Percentiles rank a stretch among this genome's conserved stretches.
Evolutionary conservation across 768 basidiomycete genomes (phyloP).

Genomic region (Asterophora parasitica): DNA sequence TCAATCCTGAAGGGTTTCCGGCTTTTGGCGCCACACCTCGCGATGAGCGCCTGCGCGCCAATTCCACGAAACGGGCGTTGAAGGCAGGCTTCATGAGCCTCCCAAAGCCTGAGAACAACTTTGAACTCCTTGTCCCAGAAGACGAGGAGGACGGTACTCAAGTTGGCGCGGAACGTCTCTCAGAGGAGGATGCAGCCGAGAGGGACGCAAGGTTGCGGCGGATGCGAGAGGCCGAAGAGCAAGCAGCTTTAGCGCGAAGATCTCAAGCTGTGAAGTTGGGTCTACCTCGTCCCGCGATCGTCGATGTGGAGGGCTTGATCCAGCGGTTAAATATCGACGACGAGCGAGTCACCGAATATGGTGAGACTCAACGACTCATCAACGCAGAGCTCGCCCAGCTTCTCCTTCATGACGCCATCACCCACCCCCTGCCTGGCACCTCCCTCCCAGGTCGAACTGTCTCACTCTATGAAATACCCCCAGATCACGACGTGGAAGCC

Average conservation of each 20-base stretch:
- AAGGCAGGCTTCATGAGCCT: constrained; percentile 77
- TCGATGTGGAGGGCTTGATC: constrained; percentile 66
- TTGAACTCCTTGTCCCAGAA: constrained; percentile 89
- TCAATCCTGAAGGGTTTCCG: constrained; percentile 71
- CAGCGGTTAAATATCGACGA: constrained; percentile 51
- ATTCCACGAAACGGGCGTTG: constrained; percentile 70
- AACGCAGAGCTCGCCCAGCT: constrained; percentile 74
- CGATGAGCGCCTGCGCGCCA: constrained; percentile 58
- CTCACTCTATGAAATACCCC: constrained; percentile 69
- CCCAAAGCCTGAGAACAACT: constrained; percentile 95
- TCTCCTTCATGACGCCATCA: constrained; percentile 83
- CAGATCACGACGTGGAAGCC: constrained; percentile 64
- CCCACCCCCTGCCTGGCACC: constrained; percentile 86
- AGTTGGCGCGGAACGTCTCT: constrained; percentile 23
- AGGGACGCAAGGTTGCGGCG: constrained; percentile 72
- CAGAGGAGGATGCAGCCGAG: constrained; percentile 90
- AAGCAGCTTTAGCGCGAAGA: constrained; percentile 73
- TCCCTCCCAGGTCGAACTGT: constrained; percentile 64
- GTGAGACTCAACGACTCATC: constrained; percentile 58
- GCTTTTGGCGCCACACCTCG: constrained; percentile 66
- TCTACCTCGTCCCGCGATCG: constrained; percentile 81
- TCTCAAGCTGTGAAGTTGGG: constrained; percentile 77
- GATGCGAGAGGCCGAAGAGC: constrained; percentile 70
- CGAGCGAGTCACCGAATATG: constrained; percentile 35
- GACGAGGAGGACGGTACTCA: constrained; percentile 72